A percentile compares a stretch with the other conserved stretches of the same genome.
These are phyloP conservation scores for Wickerhamomyces rabaulensis DNA, from an alignment of 805 yeast genomes.

Conservation along the genomic window DNA sequence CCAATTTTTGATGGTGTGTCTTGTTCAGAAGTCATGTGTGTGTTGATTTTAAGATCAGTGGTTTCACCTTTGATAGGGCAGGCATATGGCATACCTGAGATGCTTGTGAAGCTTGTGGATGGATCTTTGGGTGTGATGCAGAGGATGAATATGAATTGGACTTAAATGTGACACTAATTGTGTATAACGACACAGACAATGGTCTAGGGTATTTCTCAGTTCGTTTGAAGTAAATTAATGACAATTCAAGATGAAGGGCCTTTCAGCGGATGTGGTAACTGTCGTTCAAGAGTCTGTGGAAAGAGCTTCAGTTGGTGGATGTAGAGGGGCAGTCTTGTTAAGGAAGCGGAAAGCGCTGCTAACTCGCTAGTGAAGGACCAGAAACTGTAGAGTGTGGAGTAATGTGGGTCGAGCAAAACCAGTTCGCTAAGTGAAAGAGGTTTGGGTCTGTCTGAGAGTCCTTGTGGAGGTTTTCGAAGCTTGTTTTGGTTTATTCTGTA, in stretches of 20 bases:
- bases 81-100: conserved; percentile 22
- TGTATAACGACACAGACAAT: neutral
- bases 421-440: neutral
- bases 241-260: no score
- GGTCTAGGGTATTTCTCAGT: no score
- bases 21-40: conserved; percentile 3
- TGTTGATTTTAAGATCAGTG: conserved; percentile 8
- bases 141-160: neutral
- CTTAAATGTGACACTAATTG: neutral
- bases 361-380: no score
- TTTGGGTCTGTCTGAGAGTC: neutral
- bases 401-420: no score
- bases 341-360: no score
- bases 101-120: neutral
- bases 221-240: neutral
- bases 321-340: neutral
- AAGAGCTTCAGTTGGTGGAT: neutral
- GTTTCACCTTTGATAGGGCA: conserved; percentile 22
- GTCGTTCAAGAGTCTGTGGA: neutral
- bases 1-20: neutral
- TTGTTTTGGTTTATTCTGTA: neutral
- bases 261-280: neutral
- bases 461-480: neutral
- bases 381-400: no score
- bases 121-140: neutral